These are phyloP conservation scores for Trichoderma citrinoviride DNA, from an alignment of 2,329 filamentous ascomycete species.

Conservation along the genomic window DNA sequence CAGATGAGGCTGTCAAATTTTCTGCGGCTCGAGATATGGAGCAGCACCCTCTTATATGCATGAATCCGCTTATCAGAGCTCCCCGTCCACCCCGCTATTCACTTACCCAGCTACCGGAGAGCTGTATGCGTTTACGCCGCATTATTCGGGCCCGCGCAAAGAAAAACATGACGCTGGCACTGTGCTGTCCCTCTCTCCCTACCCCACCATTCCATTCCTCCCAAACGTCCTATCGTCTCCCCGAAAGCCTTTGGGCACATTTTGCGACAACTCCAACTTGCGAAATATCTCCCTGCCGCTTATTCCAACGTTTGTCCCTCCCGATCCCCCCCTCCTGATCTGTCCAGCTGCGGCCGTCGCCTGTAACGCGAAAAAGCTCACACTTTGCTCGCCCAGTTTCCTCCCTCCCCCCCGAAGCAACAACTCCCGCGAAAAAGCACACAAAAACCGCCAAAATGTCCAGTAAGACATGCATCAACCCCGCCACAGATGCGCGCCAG, in stretches of 20 bases:
- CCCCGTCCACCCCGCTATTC: slow-evolving; percentile 31
- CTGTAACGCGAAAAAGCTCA: background rate
- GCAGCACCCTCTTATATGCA: slow-evolving; percentile 18
- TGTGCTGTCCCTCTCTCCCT: slow-evolving; percentile 30
- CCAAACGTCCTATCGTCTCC: slow-evolving; percentile 25
- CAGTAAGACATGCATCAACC: slow-evolving; percentile 30
- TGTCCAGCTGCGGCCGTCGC: background rate
- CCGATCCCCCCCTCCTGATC: background rate
- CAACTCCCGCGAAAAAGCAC: background rate
- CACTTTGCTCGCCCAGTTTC: background rate
- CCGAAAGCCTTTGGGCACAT: slow-evolving; percentile 31
- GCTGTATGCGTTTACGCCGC: slow-evolving; percentile 13
- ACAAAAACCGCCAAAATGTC: slow-evolving; percentile 32
- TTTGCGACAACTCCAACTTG: slow-evolving; percentile 35
- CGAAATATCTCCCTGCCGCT: background rate
- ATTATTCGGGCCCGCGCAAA: slow-evolving; percentile 5
- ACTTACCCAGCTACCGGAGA: slow-evolving; percentile 24
- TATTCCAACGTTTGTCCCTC: background rate
- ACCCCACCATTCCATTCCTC: slow-evolving; percentile 35
- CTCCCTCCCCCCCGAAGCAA: background rate
- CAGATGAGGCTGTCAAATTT: background rate
- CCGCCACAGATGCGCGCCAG: slow-evolving; percentile 16
- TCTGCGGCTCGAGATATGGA: slow-evolving; percentile 8
- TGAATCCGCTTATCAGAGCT: slow-evolving; percentile 25
- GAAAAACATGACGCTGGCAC: slow-evolving; percentile 32